Evolutionary conservation across 2,329 filamentous ascomycete genomes (phyloP).

Genomic region (Aphanocladium album): DNA sequence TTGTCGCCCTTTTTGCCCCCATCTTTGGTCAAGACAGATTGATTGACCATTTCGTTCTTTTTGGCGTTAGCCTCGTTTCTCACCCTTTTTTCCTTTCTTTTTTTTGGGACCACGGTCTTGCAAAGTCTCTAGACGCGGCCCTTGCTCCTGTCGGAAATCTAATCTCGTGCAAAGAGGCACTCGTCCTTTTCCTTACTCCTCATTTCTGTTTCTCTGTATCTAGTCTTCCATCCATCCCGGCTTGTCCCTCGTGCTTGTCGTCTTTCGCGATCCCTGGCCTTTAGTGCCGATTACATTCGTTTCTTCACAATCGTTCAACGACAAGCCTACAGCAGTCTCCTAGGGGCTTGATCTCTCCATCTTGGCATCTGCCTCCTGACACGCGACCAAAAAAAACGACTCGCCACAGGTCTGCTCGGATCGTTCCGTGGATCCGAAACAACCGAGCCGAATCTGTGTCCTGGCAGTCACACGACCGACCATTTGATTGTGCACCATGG

Average conservation of each 20-base stretch:
- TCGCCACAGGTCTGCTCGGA: no score
- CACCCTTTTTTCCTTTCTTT: not conserved
- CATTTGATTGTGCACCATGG: constrained; percentile 16
- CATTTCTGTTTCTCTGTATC: not conserved
- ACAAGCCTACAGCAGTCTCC: not conserved
- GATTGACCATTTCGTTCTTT: not conserved
- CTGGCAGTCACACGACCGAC: constrained; percentile 11
- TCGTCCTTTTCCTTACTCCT: not conserved
- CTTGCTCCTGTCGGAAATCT: not conserved
- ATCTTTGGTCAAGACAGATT: not conserved
- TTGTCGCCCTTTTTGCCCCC: no score
- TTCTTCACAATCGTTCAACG: not conserved
- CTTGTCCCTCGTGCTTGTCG: not conserved
- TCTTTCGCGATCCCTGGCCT: constrained; percentile 6
- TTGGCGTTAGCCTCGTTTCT: constrained; percentile 3
- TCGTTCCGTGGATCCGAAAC: not conserved
- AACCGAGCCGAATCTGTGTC: not conserved
- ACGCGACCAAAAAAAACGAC: not conserved
- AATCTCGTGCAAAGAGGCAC: not conserved
- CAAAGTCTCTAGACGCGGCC: not conserved
- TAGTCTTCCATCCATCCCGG: not conserved
- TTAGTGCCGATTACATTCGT: constrained; percentile 15
- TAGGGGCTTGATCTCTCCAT: not conserved
- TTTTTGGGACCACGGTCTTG: not conserved
- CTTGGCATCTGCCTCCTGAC: not conserved